A percentile compares a stretch with the other conserved stretches of the same genome.
Evolutionary conservation across 2,329 filamentous ascomycete species (phyloP).

Genomic region (Pseudocercospora musae): DNA sequence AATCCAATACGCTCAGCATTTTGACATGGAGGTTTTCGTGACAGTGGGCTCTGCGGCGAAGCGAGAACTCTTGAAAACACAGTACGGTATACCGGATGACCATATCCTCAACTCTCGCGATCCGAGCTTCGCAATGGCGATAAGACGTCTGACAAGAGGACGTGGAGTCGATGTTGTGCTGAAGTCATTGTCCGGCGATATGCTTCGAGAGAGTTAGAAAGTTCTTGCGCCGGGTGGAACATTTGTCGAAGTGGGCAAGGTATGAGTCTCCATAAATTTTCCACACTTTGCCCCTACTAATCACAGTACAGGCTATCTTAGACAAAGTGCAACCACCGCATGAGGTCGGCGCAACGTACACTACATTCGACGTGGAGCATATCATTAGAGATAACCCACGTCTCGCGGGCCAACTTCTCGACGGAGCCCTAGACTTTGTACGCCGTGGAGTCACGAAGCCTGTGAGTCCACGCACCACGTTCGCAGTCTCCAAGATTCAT

Average conservation of each 20-base stretch:
- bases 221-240: neutral
- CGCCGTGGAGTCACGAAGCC: too few relatives aligned
- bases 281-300: neutral
- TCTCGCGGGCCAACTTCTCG: too few relatives aligned
- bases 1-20: slow-evolving; percentile 25
- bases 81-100: neutral
- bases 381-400: too few relatives aligned
- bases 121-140: neutral
- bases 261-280: neutral
- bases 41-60: slow-evolving; percentile 31
- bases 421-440: too few relatives aligned
- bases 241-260: neutral
- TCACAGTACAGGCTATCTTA: too few relatives aligned
- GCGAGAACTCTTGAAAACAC: slow-evolving; percentile 20
- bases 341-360: too few relatives aligned
- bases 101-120: neutral
- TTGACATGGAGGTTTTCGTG: slow-evolving; percentile 28
- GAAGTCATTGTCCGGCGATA: neutral
- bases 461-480: too few relatives aligned
- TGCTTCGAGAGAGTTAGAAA: neutral
- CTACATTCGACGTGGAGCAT: too few relatives aligned
- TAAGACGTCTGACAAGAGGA: neutral
- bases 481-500: too few relatives aligned
- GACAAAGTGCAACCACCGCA: too few relatives aligned
- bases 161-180: neutral